Percentiles rank a stretch among this genome's conserved stretches.
Conservation (phyloP, 2,329 filamentous ascomycete genomes). For the Dactylonectria estremocensis region DNA sequence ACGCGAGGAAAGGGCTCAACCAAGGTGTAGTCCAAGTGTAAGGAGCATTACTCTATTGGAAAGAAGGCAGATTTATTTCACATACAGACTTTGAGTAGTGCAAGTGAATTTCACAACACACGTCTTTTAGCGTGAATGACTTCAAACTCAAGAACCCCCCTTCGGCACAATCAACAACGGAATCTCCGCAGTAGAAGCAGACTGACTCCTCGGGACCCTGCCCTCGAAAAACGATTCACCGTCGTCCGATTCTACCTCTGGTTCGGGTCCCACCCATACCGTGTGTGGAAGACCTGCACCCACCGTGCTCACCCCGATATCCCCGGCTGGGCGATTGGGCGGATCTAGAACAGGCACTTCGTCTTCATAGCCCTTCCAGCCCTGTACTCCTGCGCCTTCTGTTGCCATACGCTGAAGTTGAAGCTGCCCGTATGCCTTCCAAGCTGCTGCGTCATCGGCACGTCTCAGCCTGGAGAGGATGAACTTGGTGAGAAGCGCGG, state of each 20-base stretch:
- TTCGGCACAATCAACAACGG: not conserved
- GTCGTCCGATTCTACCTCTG: not conserved
- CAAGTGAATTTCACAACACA: not conserved
- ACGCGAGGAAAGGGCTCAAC: constrained; percentile 1
- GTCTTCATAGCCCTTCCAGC: not conserved
- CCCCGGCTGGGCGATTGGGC: not conserved
- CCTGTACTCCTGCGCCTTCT: not conserved
- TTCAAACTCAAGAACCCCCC: not conserved
- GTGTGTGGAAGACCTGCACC: not conserved
- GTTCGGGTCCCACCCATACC: not conserved
- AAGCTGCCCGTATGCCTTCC: not conserved
- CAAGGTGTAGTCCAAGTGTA: not conserved
- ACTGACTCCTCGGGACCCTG: not conserved
- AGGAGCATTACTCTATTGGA: too few relatives aligned
- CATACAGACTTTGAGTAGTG: not conserved
- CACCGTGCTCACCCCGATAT: not conserved
- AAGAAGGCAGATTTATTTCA: not conserved
- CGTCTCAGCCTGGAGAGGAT: not conserved
- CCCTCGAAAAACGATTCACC: not conserved
- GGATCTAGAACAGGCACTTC: not conserved
- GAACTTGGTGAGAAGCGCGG: not conserved
- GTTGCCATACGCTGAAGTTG: constrained; percentile 5
- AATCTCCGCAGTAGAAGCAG: not conserved
- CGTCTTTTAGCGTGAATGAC: not conserved
- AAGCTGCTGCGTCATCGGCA: not conserved